Conservation (phyloP, 2,329 filamentous ascomycete species). For the Cercospora zeina region DNA sequence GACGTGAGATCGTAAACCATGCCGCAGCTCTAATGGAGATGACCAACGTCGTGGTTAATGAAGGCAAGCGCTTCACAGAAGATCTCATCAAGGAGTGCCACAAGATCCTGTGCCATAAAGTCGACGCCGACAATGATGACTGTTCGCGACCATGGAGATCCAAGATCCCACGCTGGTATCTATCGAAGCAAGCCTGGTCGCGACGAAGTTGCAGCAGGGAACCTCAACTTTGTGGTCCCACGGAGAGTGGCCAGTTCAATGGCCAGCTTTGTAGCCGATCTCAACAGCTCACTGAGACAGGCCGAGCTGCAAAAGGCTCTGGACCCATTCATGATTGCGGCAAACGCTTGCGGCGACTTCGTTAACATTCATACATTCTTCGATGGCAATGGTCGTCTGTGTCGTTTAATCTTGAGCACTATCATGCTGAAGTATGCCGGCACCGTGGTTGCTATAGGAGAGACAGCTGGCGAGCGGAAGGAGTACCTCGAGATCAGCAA, state of each 20-base stretch:
- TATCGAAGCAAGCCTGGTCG: neutral
- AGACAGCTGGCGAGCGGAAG: neutral
- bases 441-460: neutral
- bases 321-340: neutral
- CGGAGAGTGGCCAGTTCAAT: neutral
- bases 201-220: neutral
- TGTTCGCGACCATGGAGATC: neutral
- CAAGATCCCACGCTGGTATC: neutral
- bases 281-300: neutral
- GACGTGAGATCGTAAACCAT: neutral
- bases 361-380: constrained; percentile 7
- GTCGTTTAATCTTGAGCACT: constrained; percentile 1
- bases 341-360: neutral
- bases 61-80: neutral
- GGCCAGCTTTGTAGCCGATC: neutral
- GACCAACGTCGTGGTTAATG: neutral
- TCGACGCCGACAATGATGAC: neutral
- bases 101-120: neutral
- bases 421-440: constrained; percentile 4
- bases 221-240: neutral
- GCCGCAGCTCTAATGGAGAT: neutral
- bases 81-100: neutral
- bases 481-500: neutral
- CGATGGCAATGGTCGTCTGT: constrained; percentile 8
- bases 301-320: neutral